Conservation (phyloP, 2,329 filamentous ascomycete genomes). For the Epichloe glyceriae region DNA sequence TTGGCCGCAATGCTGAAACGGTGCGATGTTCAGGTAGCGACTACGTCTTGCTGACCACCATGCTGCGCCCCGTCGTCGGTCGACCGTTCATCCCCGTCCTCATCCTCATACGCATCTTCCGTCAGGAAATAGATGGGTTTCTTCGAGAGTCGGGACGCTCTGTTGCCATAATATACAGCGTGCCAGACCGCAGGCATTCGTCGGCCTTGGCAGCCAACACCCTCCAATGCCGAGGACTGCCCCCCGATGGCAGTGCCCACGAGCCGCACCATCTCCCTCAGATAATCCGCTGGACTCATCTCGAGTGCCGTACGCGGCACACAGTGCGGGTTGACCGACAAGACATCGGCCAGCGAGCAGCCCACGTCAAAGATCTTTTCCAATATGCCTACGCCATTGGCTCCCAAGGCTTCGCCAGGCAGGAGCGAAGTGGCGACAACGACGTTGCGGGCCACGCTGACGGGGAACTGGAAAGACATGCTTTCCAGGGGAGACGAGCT, state of each 20-base stretch:
- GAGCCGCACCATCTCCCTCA: constrained; percentile 1
- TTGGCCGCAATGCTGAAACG: no score
- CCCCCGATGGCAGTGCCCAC: not conserved
- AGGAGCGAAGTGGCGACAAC: constrained; percentile 12
- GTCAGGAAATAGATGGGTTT: not conserved
- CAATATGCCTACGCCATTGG: constrained; percentile 20
- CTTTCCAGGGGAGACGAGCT: constrained; percentile 8
- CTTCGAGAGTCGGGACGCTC: not conserved
- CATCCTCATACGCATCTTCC: not conserved
- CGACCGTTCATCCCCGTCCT: not conserved
- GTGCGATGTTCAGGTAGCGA: no score
- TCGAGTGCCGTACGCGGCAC: constrained; percentile 1
- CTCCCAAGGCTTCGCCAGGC: constrained; percentile 16
- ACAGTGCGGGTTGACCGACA: constrained; percentile 1
- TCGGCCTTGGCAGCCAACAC: constrained; percentile 1
- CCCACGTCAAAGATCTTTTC: constrained; percentile 23
- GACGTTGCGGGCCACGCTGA: constrained; percentile 14
- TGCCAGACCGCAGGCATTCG: not conserved
- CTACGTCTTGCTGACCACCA: no score
- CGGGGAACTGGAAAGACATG: constrained; percentile 16
- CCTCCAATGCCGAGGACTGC: constrained; percentile 1
- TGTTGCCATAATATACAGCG: not conserved
- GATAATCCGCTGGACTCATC: not conserved
- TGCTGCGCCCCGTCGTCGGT: no score
- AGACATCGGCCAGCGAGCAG: constrained; percentile 17